Base-by-base conservation (phyloP, 345 rosid genomes). In the Citropsis articulata region DNA sequence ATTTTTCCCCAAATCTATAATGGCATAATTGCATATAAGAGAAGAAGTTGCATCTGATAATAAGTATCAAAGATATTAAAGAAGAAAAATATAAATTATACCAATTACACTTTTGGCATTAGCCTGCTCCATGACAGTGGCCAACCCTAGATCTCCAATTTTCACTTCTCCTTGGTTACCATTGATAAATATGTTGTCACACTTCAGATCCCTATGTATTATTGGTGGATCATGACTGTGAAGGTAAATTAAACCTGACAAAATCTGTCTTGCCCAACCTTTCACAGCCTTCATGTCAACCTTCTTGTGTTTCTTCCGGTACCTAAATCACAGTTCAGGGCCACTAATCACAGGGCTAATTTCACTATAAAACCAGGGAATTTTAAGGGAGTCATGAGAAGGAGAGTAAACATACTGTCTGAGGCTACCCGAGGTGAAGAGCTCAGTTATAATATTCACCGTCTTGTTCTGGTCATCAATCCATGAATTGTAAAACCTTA, bases 141-240 rank as follows among this genome's bases (percentile, higher is more conserved):
- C 99, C 75, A 95, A 85, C 42, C 99, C 99, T 69, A 95, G 97
- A 87, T 95, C 98, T 80, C 99, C 99, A 79, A 95, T 95, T 82
- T 95, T 95, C 75, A 95, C 97, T 88, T 93, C 96, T 78, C 98
- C 99, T 80, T 86, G 94, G 89, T 92, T 90, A 45, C 99, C 99
- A 78, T 95, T 95, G 81, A 95, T 91, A 78, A 95, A 92, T 66
- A 95, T 85, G 87, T 95, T 95, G 85, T 95, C 99, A 22, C 98
- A 95, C 88, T 95, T 95, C 83, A 95, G 89, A 86, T 95, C 99
- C 30, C 97, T 85, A 82, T 95, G 99, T 53, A 95, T 92, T 75
- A 95, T 88, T 8, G 97, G 96, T 61, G 98, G 99, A 33, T 88
- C 84, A 69, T 90, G 97, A 83, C 88, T 65, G 64, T 95, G 99